Percentiles rank a stretch among this genome's conserved stretches.
These are phyloP conservation scores for Wickerhamomyces chambardii DNA, from an alignment of 805 yeast species.

Conservation along the genomic window DNA sequence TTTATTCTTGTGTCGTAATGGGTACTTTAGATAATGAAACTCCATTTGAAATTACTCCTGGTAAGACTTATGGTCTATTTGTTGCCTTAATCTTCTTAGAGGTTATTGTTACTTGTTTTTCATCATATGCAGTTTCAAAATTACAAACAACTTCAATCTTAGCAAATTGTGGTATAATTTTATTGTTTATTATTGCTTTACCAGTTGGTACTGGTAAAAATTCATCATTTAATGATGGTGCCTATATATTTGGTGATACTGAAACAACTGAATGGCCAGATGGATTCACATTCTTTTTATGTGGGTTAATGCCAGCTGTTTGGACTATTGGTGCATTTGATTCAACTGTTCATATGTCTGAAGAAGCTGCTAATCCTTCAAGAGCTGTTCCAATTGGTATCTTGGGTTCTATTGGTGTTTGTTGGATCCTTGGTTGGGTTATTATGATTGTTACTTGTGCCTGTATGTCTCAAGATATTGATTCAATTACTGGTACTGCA, in stretches of 20 bases:
- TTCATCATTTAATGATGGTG: conserved; percentile 35
- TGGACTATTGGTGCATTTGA: conserved; percentile 73
- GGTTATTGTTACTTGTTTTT: conserved; percentile 37
- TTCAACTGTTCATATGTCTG: conserved; percentile 60
- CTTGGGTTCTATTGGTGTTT: conserved; percentile 41
- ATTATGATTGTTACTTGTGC: conserved; percentile 45
- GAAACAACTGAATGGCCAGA: conserved; percentile 48
- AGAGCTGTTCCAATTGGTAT: conserved; percentile 51
- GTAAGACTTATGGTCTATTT: conserved; percentile 50
- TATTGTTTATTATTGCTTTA: conserved; percentile 44
- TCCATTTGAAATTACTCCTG: conserved; percentile 42
- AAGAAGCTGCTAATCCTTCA: conserved; percentile 54
- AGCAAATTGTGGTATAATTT: conserved; percentile 39
- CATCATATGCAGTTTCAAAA: conserved; percentile 42
- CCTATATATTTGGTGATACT: conserved; percentile 45
- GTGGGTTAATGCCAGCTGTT: conserved; percentile 53
- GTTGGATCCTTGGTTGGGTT: conserved; percentile 48
- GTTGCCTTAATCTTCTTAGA: conserved; percentile 46
- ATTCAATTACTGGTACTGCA: conserved; percentile 27
- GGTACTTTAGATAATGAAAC: conserved; percentile 19
- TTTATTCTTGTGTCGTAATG: conserved; percentile 40
- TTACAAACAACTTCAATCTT: conserved; percentile 48
- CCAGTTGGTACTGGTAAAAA: conserved; percentile 41
- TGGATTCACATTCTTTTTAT: conserved; percentile 47
- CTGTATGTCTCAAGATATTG: conserved; percentile 35